These are phyloP conservation scores for Fagus sylvatica DNA, from an alignment of 306 rosid genomes.

Conservation along the genomic window DNA sequence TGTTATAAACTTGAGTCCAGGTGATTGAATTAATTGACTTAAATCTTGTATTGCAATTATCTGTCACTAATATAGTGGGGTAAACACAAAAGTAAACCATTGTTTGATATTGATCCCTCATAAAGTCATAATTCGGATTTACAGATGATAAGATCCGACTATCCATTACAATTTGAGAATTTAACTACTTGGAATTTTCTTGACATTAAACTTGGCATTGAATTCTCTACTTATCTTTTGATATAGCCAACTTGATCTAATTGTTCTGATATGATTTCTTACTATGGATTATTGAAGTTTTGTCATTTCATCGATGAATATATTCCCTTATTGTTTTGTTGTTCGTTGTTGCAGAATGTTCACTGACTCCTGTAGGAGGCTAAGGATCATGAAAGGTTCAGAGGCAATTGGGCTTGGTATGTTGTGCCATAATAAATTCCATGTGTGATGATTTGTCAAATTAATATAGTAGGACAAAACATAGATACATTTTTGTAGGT, in stretches of 20 bases:
- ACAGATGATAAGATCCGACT: neutral
- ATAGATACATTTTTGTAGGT: neutral
- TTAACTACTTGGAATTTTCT: neutral
- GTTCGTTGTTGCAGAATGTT: conserved; percentile 65
- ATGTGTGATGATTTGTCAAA: neutral
- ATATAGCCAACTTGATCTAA: neutral
- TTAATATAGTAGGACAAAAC: neutral
- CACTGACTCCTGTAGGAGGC: conserved; percentile 69
- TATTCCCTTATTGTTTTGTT: conserved; percentile 12
- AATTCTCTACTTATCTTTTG: neutral
- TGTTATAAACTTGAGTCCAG: neutral
- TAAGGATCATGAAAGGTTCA: conserved; percentile 90
- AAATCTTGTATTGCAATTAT: neutral
- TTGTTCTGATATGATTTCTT: neutral
- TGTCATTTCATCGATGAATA: neutral
- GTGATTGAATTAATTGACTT: conserved; percentile 7
- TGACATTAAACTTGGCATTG: neutral
- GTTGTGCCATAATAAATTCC: neutral
- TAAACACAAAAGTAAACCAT: neutral
- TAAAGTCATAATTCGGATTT: neutral
- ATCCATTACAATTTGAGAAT: neutral
- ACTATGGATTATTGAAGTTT: neutral
- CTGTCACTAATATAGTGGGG: neutral
- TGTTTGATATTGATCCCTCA: neutral
- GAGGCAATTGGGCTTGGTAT: conserved; percentile 91